Percentiles rank a stretch among this genome's conserved stretches.
These are phyloP conservation scores for Suillus alpinus DNA, from an alignment of 768 basidiomycete species.

Conservation along the genomic window DNA sequence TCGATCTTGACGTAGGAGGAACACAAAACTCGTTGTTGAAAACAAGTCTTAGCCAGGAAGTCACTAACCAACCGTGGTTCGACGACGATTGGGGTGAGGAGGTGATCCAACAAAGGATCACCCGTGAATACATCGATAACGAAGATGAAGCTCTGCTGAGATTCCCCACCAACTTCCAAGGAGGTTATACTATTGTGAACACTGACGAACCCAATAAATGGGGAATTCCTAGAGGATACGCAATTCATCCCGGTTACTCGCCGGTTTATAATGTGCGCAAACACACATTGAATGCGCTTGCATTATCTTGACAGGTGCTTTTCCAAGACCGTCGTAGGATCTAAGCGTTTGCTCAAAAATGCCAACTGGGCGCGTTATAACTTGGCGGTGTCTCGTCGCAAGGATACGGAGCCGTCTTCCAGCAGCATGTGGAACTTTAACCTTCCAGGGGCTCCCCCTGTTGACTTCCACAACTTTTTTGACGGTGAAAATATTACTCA, in stretches of 20 bases:
- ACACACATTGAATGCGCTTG: background rate
- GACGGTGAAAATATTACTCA: slow-evolving; percentile 62
- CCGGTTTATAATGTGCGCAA: slow-evolving; percentile 48
- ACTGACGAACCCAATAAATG: slow-evolving; percentile 50
- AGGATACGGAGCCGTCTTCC: slow-evolving; percentile 59
- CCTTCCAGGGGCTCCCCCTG: slow-evolving; percentile 51
- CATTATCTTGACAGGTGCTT: background rate
- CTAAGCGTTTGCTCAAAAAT: slow-evolving; percentile 57
- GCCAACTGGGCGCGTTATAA: slow-evolving; percentile 69
- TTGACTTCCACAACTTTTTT: slow-evolving; percentile 63
- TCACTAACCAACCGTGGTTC: slow-evolving; percentile 52
- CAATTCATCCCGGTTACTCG: slow-evolving; percentile 57
- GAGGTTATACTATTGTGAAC: slow-evolving; percentile 56
- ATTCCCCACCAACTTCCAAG: slow-evolving; percentile 55
- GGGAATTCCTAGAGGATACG: slow-evolving; percentile 58
- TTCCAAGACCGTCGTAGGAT: slow-evolving; percentile 51
- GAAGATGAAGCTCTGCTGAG: slow-evolving; percentile 52
- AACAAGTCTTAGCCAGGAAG: slow-evolving; percentile 48
- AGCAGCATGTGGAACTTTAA: slow-evolving; percentile 64
- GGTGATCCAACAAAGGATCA: slow-evolving; percentile 53
- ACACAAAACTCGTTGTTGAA: slow-evolving; percentile 54
- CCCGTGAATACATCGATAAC: slow-evolving; percentile 44
- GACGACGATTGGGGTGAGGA: slow-evolving; percentile 56
- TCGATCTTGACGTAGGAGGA: slow-evolving; percentile 66
- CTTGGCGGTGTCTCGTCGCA: slow-evolving; percentile 54